A percentile compares a stretch with the other conserved stretches of the same genome.
Conservation (phyloP, 495 filamentous ascomycete species). For the Penicillium pancosmium region DNA sequence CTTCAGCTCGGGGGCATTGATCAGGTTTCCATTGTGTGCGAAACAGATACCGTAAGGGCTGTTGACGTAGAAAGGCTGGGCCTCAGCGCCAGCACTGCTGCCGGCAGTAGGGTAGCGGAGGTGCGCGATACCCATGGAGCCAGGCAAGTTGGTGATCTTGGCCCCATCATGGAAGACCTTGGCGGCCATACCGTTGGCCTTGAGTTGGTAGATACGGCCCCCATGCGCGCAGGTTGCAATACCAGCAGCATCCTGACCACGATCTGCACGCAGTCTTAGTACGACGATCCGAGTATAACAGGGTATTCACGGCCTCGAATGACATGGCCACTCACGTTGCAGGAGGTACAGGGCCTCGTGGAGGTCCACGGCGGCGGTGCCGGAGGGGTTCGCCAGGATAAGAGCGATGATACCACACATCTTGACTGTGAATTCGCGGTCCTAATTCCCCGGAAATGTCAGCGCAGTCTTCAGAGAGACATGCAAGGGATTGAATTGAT, state of each 20-base stretch:
- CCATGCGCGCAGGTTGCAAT: conserved; percentile 76
- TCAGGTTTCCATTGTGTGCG: conserved; percentile 87
- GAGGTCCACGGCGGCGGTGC: conserved; percentile 73
- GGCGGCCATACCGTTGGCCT: conserved; percentile 89
- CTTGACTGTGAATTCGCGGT: conserved; percentile 18
- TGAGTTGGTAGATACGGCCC: conserved; percentile 85
- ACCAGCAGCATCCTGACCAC: conserved; percentile 92
- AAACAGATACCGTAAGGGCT: conserved; percentile 78
- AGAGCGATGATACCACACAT: conserved; percentile 91
- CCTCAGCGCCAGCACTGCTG: conserved; percentile 66
- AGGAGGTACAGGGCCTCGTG: conserved; percentile 91
- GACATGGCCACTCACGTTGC: conserved; percentile 55
- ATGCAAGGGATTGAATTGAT: conserved; percentile 12
- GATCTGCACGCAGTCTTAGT: conserved; percentile 38
- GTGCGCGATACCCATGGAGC: conserved; percentile 88
- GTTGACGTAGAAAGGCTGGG: conserved; percentile 88
- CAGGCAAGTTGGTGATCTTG: conserved; percentile 75
- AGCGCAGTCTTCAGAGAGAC: neutral
- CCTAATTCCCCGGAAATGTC: neutral
- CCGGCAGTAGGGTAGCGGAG: conserved; percentile 91
- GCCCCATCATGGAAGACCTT: conserved; percentile 83
- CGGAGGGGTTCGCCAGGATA: conserved; percentile 69
- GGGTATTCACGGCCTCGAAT: neutral
- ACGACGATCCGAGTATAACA: conserved; percentile 2
- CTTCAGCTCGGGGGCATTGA: conserved; percentile 84